Conservation (phyloP, 23 red algal species). For the Chondrus crispus region DNA sequence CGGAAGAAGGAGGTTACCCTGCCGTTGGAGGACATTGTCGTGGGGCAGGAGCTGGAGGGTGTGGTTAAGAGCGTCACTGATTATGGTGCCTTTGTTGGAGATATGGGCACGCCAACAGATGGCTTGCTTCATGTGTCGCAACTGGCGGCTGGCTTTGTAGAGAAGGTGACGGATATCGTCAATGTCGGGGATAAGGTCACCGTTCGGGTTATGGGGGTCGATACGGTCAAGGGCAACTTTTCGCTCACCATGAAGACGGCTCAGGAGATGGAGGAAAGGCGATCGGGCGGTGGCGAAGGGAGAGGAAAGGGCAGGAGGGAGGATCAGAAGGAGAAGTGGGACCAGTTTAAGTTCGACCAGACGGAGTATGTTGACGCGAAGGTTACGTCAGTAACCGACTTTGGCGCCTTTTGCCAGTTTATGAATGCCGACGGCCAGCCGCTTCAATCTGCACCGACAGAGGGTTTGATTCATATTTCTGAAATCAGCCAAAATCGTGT, state of each 20-base stretch:
- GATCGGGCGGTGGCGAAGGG: neutral
- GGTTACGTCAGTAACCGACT: constrained; percentile 82
- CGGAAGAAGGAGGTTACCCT: constrained; percentile 46
- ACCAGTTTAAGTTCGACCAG: constrained; percentile 52
- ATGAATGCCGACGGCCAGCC: constrained; percentile 6
- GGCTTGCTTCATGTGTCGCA: constrained; percentile 98
- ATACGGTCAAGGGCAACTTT: constrained; percentile 80
- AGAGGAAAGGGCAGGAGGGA: neutral
- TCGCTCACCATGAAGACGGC: constrained; percentile 70
- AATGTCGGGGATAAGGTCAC: constrained; percentile 64
- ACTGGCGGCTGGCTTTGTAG: constrained; percentile 73
- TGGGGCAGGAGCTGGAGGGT: constrained; percentile 65
- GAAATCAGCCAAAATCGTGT: constrained; percentile 76
- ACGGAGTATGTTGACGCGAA: constrained; percentile 78
- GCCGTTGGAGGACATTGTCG: constrained; percentile 36
- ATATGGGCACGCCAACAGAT: constrained; percentile 79
- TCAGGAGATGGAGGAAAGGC: constrained; percentile 20
- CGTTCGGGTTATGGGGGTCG: constrained; percentile 72
- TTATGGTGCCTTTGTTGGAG: constrained; percentile 90
- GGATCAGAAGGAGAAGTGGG: constrained; percentile 42
- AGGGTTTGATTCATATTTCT: constrained; percentile 95
- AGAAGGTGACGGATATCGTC: constrained; percentile 77
- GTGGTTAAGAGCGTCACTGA: constrained; percentile 64
- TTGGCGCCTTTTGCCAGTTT: constrained; percentile 86
- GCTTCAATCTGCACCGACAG: constrained; percentile 62